A percentile compares a stretch with the other conserved stretches of the same genome.
These are phyloP conservation scores for Candida sojae DNA, from an alignment of 1,139 yeast species.

Conservation along the genomic window DNA sequence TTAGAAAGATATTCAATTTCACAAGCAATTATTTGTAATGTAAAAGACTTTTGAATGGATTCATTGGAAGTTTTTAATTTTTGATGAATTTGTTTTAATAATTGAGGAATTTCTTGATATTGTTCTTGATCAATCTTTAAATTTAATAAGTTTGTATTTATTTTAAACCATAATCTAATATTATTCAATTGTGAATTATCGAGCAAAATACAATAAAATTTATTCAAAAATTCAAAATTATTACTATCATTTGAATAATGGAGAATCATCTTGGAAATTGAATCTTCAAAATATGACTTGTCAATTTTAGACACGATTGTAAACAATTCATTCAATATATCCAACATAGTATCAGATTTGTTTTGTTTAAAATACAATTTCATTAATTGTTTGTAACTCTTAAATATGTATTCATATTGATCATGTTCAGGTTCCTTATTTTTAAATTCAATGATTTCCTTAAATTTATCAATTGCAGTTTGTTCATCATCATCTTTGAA, in stretches of 20 bases:
- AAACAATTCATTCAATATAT: slow-evolving; percentile 23
- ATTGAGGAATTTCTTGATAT: slow-evolving; percentile 34
- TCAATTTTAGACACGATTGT: slow-evolving; percentile 29
- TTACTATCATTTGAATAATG: slow-evolving; percentile 39
- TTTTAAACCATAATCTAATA: slow-evolving; percentile 59
- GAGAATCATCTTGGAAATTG: slow-evolving; percentile 56
- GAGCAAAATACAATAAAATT: slow-evolving; percentile 31
- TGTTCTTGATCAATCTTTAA: slow-evolving; percentile 42
- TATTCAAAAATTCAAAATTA: slow-evolving; percentile 22
- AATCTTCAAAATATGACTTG: slow-evolving; percentile 59
- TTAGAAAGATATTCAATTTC: slow-evolving; percentile 57
- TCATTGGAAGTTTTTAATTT: slow-evolving; percentile 44
- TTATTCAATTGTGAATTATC: slow-evolving; percentile 24
- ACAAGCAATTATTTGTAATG: slow-evolving; percentile 65
- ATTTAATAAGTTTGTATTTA: slow-evolving; percentile 54
- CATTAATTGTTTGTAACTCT: slow-evolving; percentile 64
- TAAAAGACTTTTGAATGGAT: slow-evolving; percentile 43
- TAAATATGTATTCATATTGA: slow-evolving; percentile 50
- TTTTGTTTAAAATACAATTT: slow-evolving; percentile 49
- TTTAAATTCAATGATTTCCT: slow-evolving; percentile 33
- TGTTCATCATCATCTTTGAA: slow-evolving; percentile 59
- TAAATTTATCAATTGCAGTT: slow-evolving; percentile 48
- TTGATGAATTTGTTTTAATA: slow-evolving; percentile 43
- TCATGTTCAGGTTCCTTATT: slow-evolving; percentile 20
- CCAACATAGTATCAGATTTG: slow-evolving; percentile 35